phyloP scores from a whole-genome alignment of 345 rosid species.

The Barbarea vulgaris region DNA sequence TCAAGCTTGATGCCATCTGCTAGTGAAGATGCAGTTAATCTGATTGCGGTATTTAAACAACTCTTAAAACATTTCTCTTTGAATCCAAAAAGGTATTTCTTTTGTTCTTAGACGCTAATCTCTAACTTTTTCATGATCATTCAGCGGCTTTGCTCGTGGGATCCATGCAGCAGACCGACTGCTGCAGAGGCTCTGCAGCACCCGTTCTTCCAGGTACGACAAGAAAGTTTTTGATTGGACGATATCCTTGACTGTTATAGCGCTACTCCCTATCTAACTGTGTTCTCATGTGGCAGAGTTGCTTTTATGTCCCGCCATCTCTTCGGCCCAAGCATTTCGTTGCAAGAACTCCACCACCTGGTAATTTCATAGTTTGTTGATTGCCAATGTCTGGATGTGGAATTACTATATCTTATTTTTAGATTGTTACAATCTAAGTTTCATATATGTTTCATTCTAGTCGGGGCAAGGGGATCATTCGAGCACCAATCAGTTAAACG shows the following conservation, averaged over 20 bases:
- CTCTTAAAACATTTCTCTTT: neutral
- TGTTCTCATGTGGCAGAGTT: conserved; percentile 61
- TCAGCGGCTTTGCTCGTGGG: conserved; percentile 94
- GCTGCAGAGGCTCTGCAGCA: conserved; percentile 89
- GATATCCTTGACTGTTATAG: neutral
- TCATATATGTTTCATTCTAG: conserved; percentile 39
- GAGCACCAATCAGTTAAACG: conserved; percentile 63
- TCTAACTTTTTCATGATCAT: conserved; percentile 25
- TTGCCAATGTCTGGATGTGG: neutral
- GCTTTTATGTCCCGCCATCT: conserved; percentile 90
- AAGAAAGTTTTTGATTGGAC: neutral
- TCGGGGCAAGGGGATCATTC: conserved; percentile 54
- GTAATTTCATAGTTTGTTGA: conserved; percentile 34
- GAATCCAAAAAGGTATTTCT: neutral
- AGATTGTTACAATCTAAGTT: conserved; percentile 1
- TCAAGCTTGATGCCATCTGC: conserved; percentile 69
- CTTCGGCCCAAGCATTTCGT: conserved; percentile 65
- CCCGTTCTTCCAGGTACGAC: conserved; percentile 87
- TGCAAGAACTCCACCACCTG: conserved; percentile 73
- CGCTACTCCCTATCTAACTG: neutral
- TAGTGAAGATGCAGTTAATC: conserved; percentile 70
- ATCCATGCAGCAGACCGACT: conserved; percentile 88
- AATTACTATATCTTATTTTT: neutral
- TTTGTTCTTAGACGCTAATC: neutral
- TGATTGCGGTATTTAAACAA: conserved; percentile 51